Evolutionary conservation across 352 stramenopile genomes (phyloP).

Genomic region (Phytophthora fragariaefolia): DNA sequence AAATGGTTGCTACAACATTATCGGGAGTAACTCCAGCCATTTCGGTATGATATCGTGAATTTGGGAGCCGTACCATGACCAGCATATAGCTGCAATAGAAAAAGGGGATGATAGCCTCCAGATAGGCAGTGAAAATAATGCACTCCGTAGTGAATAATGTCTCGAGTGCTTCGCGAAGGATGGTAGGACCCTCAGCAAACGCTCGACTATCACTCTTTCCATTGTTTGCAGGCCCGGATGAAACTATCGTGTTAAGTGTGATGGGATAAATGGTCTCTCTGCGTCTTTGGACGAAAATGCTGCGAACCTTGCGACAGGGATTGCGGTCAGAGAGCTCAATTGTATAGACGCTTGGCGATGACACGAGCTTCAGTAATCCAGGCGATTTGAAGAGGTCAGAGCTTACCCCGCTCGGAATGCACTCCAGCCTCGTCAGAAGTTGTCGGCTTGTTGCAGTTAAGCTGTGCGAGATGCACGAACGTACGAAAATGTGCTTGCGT

Average conservation of each 20-base stretch:
- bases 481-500: neutral
- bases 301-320: neutral
- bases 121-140: slow-evolving; percentile 40
- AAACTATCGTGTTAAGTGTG: neutral
- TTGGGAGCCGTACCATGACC: slow-evolving; percentile 32
- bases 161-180: slow-evolving; percentile 22
- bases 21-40: slow-evolving; percentile 12
- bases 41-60: slow-evolving; percentile 21
- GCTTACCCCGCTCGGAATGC: neutral
- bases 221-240: neutral
- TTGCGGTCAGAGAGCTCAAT: neutral
- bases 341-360: slow-evolving; percentile 2
- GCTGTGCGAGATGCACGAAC: slow-evolving; percentile 3
- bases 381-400: neutral
- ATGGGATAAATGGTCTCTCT: slow-evolving; percentile 9
- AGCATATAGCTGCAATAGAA: slow-evolving; percentile 36
- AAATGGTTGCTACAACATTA: slow-evolving; percentile 7
- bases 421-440: slow-evolving; percentile 6
- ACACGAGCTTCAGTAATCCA: neutral
- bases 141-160: slow-evolving; percentile 42
- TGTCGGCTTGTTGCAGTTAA: neutral
- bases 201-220: neutral
- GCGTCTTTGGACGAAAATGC: slow-evolving; percentile 12
- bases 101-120: slow-evolving; percentile 43
- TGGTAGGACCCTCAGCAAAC: neutral